Percentiles rank a stretch among this genome's conserved stretches.
Conservation (phyloP, 805 yeast genomes). For the Pichia nanzhaoensis region DNA sequence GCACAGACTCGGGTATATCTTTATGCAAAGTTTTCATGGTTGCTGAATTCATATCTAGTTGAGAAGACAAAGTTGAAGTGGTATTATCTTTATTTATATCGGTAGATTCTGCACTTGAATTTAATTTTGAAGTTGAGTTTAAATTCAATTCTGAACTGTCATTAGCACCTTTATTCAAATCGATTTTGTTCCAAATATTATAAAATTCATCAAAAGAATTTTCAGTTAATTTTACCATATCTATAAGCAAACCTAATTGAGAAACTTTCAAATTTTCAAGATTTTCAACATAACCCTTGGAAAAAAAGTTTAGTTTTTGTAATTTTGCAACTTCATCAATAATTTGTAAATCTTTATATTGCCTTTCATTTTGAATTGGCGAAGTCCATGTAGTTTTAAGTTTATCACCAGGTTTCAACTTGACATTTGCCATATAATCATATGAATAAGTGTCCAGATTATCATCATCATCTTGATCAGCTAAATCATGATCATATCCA, state of each 20-base stretch:
- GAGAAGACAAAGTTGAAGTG: slow-evolving; percentile 1
- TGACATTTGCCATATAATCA: slow-evolving; percentile 12
- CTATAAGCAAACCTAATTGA: slow-evolving; percentile 44
- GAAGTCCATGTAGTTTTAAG: slow-evolving; percentile 50
- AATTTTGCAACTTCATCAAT: slow-evolving; percentile 69
- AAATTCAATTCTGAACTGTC: not conserved
- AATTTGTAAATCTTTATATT: slow-evolving; percentile 85
- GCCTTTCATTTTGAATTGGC: slow-evolving; percentile 62
- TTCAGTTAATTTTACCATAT: slow-evolving; percentile 31
- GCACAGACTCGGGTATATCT: too few relatives aligned
- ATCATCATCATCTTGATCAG: slow-evolving; percentile 9
- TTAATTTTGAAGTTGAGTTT: too few relatives aligned
- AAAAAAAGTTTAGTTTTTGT: slow-evolving; percentile 46
- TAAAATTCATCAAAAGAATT: slow-evolving; percentile 27
- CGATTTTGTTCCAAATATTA: slow-evolving; percentile 24
- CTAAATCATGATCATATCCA: slow-evolving; percentile 1
- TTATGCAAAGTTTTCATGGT: not conserved
- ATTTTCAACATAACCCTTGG: slow-evolving; percentile 42
- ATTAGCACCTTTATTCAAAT: not conserved
- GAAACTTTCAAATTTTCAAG: slow-evolving; percentile 46
- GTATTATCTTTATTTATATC: not conserved
- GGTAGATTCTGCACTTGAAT: too few relatives aligned
- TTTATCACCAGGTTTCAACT: slow-evolving; percentile 35
- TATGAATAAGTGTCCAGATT: slow-evolving; percentile 7
- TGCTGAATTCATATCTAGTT: not conserved